Evolutionary conservation across 208 protist genomes (phyloP).

Genomic region (Wallacemonas sp.): DNA sequence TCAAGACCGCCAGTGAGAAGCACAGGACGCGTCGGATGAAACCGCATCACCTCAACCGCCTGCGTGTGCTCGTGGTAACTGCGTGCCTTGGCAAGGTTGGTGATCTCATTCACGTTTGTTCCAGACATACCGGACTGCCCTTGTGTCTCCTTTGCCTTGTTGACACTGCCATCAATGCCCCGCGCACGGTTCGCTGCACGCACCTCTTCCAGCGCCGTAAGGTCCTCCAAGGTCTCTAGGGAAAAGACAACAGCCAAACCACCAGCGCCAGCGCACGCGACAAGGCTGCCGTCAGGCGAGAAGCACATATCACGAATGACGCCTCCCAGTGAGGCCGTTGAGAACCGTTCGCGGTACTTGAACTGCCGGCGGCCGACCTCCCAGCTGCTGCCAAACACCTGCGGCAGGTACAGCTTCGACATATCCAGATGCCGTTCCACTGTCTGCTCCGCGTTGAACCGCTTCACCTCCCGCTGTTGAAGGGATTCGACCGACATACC

Average conservation of each 20-base stretch:
- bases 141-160: background rate
- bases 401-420: constrained; percentile 71
- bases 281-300: constrained; percentile 65
- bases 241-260: constrained; percentile 68
- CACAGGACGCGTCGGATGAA: constrained; percentile 65
- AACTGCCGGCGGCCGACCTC: constrained; percentile 46
- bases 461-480: constrained; percentile 25
- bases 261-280: constrained; percentile 64
- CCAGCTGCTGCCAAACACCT: constrained; percentile 50
- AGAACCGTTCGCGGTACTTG: constrained; percentile 67
- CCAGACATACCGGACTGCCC: background rate
- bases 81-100: constrained; percentile 66
- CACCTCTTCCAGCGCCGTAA: constrained; percentile 58
- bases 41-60: constrained; percentile 70
- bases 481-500: constrained; percentile 50
- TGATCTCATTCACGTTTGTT: constrained; percentile 78
- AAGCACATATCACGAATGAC: constrained; percentile 64
- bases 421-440: constrained; percentile 77
- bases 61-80: constrained; percentile 71
- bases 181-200: constrained; percentile 51
- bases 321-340: constrained; percentile 62
- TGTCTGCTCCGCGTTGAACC: constrained; percentile 44
- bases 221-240: constrained; percentile 69
- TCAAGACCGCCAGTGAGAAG: constrained; percentile 68
- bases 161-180: constrained; percentile 34